Base-by-base conservation (phyloP, 176 grass and related monocot genomes). In the Urochloa ruziziensis region DNA sequence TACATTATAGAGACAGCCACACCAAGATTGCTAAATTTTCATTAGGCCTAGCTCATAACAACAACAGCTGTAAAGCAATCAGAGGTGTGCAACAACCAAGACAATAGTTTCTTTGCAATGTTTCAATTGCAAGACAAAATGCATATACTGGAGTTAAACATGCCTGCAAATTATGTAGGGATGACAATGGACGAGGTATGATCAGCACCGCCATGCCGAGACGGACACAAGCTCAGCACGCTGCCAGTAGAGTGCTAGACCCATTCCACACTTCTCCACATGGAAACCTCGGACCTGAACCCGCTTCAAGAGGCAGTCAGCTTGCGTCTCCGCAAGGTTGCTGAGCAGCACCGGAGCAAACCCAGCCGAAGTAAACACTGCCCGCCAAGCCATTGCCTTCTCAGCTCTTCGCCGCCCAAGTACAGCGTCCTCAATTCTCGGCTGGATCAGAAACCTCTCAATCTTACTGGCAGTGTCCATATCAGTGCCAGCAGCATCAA, bases 291-390 rank as follows among this genome's bases (percentile, higher is more conserved):
- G 40, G 76, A 24, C 13, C 73, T 79, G 56, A 58, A 94, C 82
- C 79, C 89, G 80, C 59, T 84, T 67, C 17, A 94, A 75, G 2
- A 94, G 75, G 70, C 89, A 94, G n/a, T 94, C 92, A 7, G 92
- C 92, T 80, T 94, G 92, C 2, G 86, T 84, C 89, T 91, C 92
- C 3, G 89, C 49, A 0, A 87, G 72, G 63, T 73, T 70, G 83
- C 89, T 91, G 51, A 89, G 74, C 17, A 86, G 88, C 86, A 91
- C 15, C 1, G 83, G 75, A 42, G 78, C 18, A 16, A 94, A 89
- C 13, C 92, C 86, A 7, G 76, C 66, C 6, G 86, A 78, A 2
- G 58, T 18, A 23, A 94, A 42, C 86, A 89, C 79, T 17, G 53
- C 32, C 49, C 58, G 73, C 86, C 89, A 89, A 4, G 92, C 79